These are phyloP conservation scores for Botrytis hyacinthi DNA, from an alignment of 2,329 filamentous ascomycete genomes.

Conservation along the genomic window DNA sequence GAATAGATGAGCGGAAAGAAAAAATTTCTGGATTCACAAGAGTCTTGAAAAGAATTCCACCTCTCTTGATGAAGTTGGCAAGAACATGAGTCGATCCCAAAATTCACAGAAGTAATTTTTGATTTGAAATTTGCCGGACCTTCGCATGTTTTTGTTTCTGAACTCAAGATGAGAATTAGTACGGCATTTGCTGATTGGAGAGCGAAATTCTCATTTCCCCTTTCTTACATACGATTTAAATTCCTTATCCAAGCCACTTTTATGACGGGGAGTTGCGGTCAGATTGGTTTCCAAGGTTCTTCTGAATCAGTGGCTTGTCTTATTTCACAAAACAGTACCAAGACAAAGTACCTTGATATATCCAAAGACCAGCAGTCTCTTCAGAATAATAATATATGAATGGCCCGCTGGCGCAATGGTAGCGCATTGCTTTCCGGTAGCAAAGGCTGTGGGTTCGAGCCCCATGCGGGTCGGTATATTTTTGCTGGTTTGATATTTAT, in stretches of 20 bases:
- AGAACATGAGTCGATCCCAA: not conserved
- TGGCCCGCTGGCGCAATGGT: not conserved
- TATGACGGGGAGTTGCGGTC: not conserved
- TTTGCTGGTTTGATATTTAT: not conserved
- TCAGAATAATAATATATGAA: not conserved
- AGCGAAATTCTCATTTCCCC: not conserved
- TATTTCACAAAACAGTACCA: not conserved
- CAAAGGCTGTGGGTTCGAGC: not conserved
- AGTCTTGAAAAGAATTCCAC: not conserved
- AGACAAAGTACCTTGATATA: not conserved
- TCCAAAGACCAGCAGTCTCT: not conserved
- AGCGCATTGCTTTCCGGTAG: constrained; percentile 1
- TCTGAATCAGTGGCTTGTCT: not conserved
- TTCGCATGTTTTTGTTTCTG: not conserved
- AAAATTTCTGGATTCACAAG: not conserved
- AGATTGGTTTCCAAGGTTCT: not conserved
- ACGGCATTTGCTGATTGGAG: not conserved
- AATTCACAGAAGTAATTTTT: not conserved
- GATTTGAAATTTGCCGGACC: not conserved
- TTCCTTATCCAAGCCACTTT: not conserved
- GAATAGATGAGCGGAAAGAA: not conserved
- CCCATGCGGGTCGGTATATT: not conserved
- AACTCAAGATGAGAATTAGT: not conserved
- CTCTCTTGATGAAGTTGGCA: not conserved
- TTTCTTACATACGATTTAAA: not conserved